Base-by-base conservation (phyloP, 148 eudicot genomes). In the Amaranthus cruentus region DNA sequence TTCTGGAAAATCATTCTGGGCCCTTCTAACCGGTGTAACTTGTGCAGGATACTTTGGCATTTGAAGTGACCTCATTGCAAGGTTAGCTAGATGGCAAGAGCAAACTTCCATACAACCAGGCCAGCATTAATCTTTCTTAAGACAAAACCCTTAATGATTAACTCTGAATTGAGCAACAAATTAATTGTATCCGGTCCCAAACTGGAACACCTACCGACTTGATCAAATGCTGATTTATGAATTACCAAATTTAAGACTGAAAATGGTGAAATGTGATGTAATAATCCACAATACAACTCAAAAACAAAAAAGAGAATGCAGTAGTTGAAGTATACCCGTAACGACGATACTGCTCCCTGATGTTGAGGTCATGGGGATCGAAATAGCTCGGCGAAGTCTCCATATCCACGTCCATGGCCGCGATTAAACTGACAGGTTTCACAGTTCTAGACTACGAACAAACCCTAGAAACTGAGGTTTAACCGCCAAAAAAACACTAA, bases 281-380 rank as follows among this genome's bases (percentile, higher is more conserved):
- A 68, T 68, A 78, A 46, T 68, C 51, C 48, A 55, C 75, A 64
- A 13, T 71, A 44, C 5, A 75, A 75, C 47, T 58, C 60, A 10
- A 70, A 64, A 46, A 52, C 4, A 48, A 70, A 48, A 52, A 53
- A 42, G 3, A 11, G 2, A 60, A 59, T 14, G 6, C 9, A 9
- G 52, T 47, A 70, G 18, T 7, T 7, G 53, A 49, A 43, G 7
- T 43, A 51, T 86, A 91, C 95, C 97, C 89, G 74, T 89, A 94
- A n/a, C 98, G 95, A 66, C 98, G 98, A 81, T 66, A 94, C 13
- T 83, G 92, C 76, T 89, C 96, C 66, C 98, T 76, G 52, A 53
- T 74, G 65, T 85, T 87, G 77, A 84, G 77, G 81, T 94, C 87
- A 68, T 84, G 74, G 38, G 97, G 91, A 72, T 94, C 91, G 63